A percentile compares a stretch with the other conserved stretches of the same genome.
These are phyloP conservation scores for Suillus spraguei DNA, from an alignment of 768 basidiomycete species.

Conservation along the genomic window DNA sequence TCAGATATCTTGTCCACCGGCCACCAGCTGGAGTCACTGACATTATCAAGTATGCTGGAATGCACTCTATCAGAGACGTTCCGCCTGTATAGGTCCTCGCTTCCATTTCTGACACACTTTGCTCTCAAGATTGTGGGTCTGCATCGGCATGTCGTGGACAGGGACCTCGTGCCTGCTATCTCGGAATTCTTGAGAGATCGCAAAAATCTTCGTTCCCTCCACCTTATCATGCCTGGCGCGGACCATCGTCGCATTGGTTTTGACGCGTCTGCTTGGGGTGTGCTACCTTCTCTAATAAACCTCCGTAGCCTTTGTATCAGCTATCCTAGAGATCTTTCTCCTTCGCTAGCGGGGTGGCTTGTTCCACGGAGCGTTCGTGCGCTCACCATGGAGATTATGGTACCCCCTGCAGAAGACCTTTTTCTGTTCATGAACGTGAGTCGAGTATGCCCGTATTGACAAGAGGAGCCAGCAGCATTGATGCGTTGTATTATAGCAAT, in stretches of 20 bases:
- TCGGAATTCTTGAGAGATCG: constrained; percentile 66
- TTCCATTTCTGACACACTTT: constrained; percentile 71
- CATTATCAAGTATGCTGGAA: constrained; percentile 56
- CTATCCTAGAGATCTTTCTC: constrained; percentile 63
- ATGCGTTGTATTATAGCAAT: constrained; percentile 46
- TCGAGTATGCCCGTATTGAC: constrained; percentile 8
- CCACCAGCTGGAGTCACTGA: constrained; percentile 63
- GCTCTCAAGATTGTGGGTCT: constrained; percentile 51
- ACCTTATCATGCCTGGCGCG: constrained; percentile 45
- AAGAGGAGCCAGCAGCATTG: neutral
- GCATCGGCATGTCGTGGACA: constrained; percentile 48
- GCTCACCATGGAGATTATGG: constrained; percentile 44
- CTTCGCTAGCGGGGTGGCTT: constrained; percentile 68
- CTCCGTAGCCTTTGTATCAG: constrained; percentile 60
- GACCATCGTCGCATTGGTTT: constrained; percentile 62
- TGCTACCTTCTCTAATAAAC: constrained; percentile 57
- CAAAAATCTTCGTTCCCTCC: constrained; percentile 51
- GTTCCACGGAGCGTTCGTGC: constrained; percentile 57
- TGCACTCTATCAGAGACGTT: constrained; percentile 54
- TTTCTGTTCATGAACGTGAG: constrained; percentile 44
- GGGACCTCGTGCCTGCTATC: constrained; percentile 70
- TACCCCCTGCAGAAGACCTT: constrained; percentile 42
- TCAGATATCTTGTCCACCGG: constrained; percentile 62
- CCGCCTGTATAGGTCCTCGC: constrained; percentile 39
- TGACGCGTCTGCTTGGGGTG: constrained; percentile 71